phyloP scores from a whole-genome alignment of 768 basidiomycete species.

The Phlegmacium glaucopus region DNA sequence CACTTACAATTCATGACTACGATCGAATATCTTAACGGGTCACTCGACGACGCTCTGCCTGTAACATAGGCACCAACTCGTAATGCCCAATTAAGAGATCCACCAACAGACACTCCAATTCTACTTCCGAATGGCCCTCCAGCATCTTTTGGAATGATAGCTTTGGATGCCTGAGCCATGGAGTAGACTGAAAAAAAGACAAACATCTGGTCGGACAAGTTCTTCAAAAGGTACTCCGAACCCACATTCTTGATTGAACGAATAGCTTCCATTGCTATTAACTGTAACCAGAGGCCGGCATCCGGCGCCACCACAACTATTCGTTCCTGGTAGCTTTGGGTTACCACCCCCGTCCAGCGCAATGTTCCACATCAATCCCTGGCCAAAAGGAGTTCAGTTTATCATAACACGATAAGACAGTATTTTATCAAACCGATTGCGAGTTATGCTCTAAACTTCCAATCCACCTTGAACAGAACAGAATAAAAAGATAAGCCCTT shows the following conservation, averaged over 20 bases:
- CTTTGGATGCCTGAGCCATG: constrained; percentile 72
- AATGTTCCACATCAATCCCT: constrained; percentile 74
- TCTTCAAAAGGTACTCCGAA: too few relatives aligned
- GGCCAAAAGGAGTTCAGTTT: constrained; percentile 17
- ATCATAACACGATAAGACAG: constrained; percentile 26
- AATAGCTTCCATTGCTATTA: constrained; percentile 59
- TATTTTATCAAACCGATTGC: constrained; percentile 38
- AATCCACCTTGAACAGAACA: constrained; percentile 25
- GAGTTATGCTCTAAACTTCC: constrained; percentile 26
- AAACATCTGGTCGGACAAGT: neutral
- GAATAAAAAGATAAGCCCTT: neutral
- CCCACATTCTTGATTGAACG: constrained; percentile 71
- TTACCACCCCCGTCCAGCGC: constrained; percentile 60
- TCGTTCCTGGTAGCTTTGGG: constrained; percentile 63
- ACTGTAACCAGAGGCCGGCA: constrained; percentile 69
- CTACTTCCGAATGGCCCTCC: constrained; percentile 65
- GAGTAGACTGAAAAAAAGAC: constrained; percentile 46
- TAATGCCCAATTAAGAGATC: constrained; percentile 49
- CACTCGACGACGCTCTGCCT: constrained; percentile 43
- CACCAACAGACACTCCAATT: constrained; percentile 56
- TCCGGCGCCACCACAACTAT: constrained; percentile 56
- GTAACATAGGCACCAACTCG: constrained; percentile 64
- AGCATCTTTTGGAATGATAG: constrained; percentile 59
- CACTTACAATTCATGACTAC: constrained; percentile 64
- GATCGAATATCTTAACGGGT: constrained; percentile 63